Percentiles rank a stretch among this genome's conserved stretches.
Evolutionary conservation across 2,329 filamentous ascomycete species (phyloP).

Genomic region (Falciphora oryzae): DNA sequence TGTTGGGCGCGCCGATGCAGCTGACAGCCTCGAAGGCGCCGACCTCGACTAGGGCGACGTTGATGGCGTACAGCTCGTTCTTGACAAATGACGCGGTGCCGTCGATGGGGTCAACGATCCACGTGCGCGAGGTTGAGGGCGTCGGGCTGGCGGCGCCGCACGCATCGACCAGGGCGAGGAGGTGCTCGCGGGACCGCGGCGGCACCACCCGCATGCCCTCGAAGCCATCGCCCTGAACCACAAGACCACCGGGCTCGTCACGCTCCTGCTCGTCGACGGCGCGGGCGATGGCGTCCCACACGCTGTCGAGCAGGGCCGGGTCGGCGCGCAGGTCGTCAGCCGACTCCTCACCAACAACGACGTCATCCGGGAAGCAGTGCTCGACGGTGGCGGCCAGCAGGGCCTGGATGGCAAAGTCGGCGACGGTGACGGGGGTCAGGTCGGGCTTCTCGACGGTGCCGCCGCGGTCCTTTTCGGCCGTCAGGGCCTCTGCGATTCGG

Average conservation of each 20-base stretch:
- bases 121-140: constrained; percentile 37
- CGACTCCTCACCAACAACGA: constrained; percentile 51
- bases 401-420: constrained; percentile 54
- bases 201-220: constrained; percentile 13
- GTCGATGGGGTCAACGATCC: constrained; percentile 58
- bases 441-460: constrained; percentile 46
- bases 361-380: constrained; percentile 43
- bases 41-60: constrained; percentile 45
- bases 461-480: constrained; percentile 35
- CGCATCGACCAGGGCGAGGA: constrained; percentile 49
- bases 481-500: constrained; percentile 41
- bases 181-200: constrained; percentile 35
- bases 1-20: constrained; percentile 39
- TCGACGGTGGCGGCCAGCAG: constrained; percentile 46
- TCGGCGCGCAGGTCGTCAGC: constrained; percentile 40
- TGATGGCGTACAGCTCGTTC: constrained; percentile 51
- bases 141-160: constrained; percentile 33
- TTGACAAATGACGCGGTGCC: constrained; percentile 52
- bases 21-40: constrained; percentile 41
- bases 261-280: background rate
- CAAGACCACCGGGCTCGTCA: background rate
- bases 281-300: constrained; percentile 34
- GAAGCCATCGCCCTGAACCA: background rate
- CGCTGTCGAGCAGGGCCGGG: constrained; percentile 35
- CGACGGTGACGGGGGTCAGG: constrained; percentile 51